phyloP scores from a whole-genome alignment of 768 basidiomycete genomes.

The Mycena belliarum region DNA sequence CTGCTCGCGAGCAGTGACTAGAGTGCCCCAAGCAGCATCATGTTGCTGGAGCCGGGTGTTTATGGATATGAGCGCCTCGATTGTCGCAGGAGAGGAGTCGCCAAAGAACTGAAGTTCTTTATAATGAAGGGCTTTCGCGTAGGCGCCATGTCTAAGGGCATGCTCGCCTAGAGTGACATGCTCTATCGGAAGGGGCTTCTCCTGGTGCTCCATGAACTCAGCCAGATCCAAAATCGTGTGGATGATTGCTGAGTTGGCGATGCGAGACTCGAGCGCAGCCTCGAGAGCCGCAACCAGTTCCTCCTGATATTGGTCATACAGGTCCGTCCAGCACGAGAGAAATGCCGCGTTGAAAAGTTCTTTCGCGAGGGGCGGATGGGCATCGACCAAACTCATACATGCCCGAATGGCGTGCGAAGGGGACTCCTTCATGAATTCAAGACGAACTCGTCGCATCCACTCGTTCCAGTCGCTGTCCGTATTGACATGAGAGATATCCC shows the following conservation, averaged over 20 bases:
- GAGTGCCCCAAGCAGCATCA: slow-evolving; percentile 97
- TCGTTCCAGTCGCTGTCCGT: slow-evolving; percentile 91
- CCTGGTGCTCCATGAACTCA: slow-evolving; percentile 99
- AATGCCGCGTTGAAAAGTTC: slow-evolving; percentile 99
- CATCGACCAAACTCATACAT: slow-evolving; percentile 91
- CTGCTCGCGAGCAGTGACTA: slow-evolving; percentile 85
- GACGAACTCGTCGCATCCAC: slow-evolving; percentile 91
- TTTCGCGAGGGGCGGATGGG: slow-evolving; percentile 86
- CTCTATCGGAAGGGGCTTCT: slow-evolving; percentile 92
- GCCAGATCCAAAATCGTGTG: slow-evolving; percentile 91
- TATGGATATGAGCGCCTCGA: slow-evolving; percentile 93
- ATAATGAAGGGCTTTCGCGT: slow-evolving; percentile 97
- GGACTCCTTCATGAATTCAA: slow-evolving; percentile 97
- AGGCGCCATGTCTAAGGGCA: slow-evolving; percentile 90
- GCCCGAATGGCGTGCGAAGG: slow-evolving; percentile 97
- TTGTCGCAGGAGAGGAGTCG: slow-evolving; percentile 86
- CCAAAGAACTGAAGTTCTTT: slow-evolving; percentile 97
- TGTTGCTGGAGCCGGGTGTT: slow-evolving; percentile 96
- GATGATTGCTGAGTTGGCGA: slow-evolving; percentile 84
- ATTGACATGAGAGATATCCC: slow-evolving; percentile 80
- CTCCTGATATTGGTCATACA: slow-evolving; percentile 97
- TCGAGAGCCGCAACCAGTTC: slow-evolving; percentile 92
- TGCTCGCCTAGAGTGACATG: slow-evolving; percentile 92
- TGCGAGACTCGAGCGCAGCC: slow-evolving; percentile 74
- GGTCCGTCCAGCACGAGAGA: slow-evolving; percentile 93